These are phyloP conservation scores for Penicillium canariense DNA, from an alignment of 495 filamentous ascomycete species.

Conservation along the genomic window DNA sequence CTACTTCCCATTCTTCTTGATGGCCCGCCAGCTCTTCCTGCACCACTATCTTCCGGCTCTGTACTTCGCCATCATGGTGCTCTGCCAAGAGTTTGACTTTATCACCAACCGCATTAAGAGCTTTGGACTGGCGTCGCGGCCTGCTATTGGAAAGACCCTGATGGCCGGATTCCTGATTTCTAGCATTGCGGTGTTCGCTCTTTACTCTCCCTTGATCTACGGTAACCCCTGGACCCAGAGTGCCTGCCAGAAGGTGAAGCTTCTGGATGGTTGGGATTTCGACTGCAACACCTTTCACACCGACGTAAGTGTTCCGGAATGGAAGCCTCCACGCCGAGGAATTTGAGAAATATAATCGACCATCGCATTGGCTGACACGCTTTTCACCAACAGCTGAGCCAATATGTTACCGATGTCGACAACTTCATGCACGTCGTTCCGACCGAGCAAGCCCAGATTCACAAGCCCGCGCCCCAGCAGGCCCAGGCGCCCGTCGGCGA, in stretches of 20 bases:
- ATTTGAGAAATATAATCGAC: conserved; percentile 19
- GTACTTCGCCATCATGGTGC: conserved; percentile 86
- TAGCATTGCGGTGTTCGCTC: conserved; percentile 70
- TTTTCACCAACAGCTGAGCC: conserved; percentile 31
- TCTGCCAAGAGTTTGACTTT: conserved; percentile 90
- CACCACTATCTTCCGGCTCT: conserved; percentile 97
- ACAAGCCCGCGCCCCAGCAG: conserved; percentile 13
- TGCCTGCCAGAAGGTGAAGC: conserved; percentile 81
- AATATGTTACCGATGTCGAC: conserved; percentile 39
- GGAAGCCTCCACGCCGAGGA: conserved; percentile 34
- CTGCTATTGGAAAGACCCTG: conserved; percentile 67
- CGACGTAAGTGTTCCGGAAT: conserved; percentile 65
- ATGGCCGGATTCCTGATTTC: conserved; percentile 69
- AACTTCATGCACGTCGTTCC: conserved; percentile 23
- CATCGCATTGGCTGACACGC: conserved; percentile 30
- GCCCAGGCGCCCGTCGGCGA: conserved; percentile 12
- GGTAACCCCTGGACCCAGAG: conserved; percentile 90
- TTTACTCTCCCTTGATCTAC: conserved; percentile 87
- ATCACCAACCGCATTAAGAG: conserved; percentile 62
- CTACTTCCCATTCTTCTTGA: conserved; percentile 96
- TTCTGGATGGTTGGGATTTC: conserved; percentile 90
- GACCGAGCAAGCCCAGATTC: conserved; percentile 19
- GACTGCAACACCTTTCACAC: conserved; percentile 92
- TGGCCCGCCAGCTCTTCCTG: conserved; percentile 96
- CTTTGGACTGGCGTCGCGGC: conserved; percentile 67